phyloP scores from a whole-genome alignment of 73 alveolate species.

The Effrenium voratum region DNA sequence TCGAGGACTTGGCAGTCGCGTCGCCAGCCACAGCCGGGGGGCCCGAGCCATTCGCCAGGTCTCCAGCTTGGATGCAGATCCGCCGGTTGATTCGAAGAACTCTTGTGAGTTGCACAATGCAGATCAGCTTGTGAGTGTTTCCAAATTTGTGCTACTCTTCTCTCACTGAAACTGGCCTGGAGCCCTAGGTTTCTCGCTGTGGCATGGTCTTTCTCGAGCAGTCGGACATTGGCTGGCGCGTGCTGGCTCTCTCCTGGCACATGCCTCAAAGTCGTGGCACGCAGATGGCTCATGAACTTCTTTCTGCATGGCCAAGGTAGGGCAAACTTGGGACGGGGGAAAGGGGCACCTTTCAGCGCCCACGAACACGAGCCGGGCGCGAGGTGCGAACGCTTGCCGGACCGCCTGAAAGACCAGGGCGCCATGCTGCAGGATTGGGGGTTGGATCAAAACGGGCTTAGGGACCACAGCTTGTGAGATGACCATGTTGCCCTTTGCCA shows the following conservation, averaged over 20 bases:
- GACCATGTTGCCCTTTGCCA: no score
- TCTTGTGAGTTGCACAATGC: no score
- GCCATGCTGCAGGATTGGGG: conserved; percentile 54
- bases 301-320: not conserved
- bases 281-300: not conserved
- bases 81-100: no score
- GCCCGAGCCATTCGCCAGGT: not conserved
- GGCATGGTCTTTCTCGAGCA: conserved; percentile 99
- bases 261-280: not conserved
- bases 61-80: no score
- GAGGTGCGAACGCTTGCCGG: conserved; percentile 87
- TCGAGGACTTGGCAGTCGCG: conserved; percentile 86
- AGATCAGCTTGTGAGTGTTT: no score
- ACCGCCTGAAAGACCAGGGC: conserved; percentile 81
- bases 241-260: conserved; percentile 97
- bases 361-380: not conserved
- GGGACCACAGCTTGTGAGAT: no score
- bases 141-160: no score
- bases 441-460: no score
- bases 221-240: conserved; percentile 97
- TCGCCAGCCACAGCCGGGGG: conserved; percentile 77
- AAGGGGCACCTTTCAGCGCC: not conserved
- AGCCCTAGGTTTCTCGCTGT: conserved; percentile 96
- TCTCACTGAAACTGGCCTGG: not conserved
- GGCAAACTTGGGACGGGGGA: not conserved